Base-by-base conservation (phyloP, 1,284 basidiomycete genomes). In the Sporisorium exsertum region DNA sequence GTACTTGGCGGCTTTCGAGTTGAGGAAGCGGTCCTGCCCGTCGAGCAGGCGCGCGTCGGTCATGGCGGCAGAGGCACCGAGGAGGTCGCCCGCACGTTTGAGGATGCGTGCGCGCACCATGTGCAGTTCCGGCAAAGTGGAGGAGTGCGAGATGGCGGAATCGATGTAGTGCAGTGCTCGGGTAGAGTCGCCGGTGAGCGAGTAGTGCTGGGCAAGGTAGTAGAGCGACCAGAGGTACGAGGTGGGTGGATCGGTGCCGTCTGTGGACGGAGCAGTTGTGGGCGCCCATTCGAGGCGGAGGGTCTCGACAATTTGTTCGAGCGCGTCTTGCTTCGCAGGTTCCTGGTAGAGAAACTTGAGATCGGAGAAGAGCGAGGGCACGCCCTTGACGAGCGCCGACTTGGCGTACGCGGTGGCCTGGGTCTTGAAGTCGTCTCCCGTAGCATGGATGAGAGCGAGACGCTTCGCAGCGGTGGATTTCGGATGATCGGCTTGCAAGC, bases 141-240 rank as follows among this genome's bases (percentile, higher is more conserved):
- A 95, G 0, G 97, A 97, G 84, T 99, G 96, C 20, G 87, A 82
- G 18, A 95, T 87, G 2, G 94, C 89, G 1, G 86, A 78, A 32
- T 91, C 88, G 29, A 98, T 88, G 20, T 93, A 87, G 20, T 88
- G 86, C 15, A 98, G 87, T 0, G 96, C 91, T 52, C 88, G 88
- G 4, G 27, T 29, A 53, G 86, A 82, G 27, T 86, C 78, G 9
- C 86, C 86, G 27, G 78, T 81, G 90, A 79, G 73, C 0, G 94
- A 92, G 81, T 96, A 90, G 86, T 97, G 95, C 75, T 97, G 94
- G 0, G 94, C 92, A 51, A 97, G 91, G 88, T 92, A 97, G 88
- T 97, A 98, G 59, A 98, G 90, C 5, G 92, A 91, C 96, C 97
- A 99, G 22, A 99, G 90, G 78, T 96, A 93, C 9, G 91, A 91